These are phyloP conservation scores for Rostrohypoxylon terebratum DNA, from an alignment of 495 filamentous ascomycete genomes.

Conservation along the genomic window DNA sequence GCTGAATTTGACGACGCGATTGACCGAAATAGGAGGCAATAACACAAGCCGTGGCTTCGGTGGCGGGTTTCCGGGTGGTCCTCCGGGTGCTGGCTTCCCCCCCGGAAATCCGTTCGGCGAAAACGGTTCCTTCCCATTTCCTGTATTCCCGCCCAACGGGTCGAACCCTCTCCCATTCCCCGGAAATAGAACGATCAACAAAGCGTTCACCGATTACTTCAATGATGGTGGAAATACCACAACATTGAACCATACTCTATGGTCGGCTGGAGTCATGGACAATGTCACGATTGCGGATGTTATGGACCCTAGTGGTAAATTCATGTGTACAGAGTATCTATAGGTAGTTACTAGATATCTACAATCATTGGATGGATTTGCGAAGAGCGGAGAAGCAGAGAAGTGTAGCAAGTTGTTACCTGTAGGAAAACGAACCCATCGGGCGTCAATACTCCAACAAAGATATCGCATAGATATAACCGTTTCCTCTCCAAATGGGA, in stretches of 20 bases:
- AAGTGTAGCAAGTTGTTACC: background rate
- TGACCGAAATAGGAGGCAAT: constrained; percentile 49
- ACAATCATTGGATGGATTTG: background rate
- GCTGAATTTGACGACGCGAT: constrained; percentile 41
- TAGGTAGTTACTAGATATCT: background rate
- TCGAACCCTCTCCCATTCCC: constrained; percentile 34
- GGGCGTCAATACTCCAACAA: background rate
- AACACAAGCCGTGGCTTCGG: constrained; percentile 34
- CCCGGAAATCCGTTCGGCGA: constrained; percentile 20
- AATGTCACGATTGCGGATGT: constrained; percentile 53
- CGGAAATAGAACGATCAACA: constrained; percentile 12
- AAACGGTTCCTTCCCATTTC: constrained; percentile 9
- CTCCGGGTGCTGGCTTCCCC: constrained; percentile 11
- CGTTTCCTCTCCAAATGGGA: background rate
- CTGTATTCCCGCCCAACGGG: constrained; percentile 16
- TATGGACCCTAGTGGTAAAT: constrained; percentile 49
- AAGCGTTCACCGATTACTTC: constrained; percentile 47
- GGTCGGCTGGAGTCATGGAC: constrained; percentile 39
- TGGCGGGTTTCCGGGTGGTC: background rate
- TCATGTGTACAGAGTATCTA: constrained; percentile 50
- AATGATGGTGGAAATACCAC: constrained; percentile 50
- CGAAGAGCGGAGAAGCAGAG: too few relatives aligned
- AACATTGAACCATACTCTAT: constrained; percentile 52
- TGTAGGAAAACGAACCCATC: background rate
- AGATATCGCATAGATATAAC: background rate